Percentiles rank a stretch among this genome's conserved stretches.
phyloP scores from a whole-genome alignment of 306 rosid species.

The Luffa acutangula region DNA sequence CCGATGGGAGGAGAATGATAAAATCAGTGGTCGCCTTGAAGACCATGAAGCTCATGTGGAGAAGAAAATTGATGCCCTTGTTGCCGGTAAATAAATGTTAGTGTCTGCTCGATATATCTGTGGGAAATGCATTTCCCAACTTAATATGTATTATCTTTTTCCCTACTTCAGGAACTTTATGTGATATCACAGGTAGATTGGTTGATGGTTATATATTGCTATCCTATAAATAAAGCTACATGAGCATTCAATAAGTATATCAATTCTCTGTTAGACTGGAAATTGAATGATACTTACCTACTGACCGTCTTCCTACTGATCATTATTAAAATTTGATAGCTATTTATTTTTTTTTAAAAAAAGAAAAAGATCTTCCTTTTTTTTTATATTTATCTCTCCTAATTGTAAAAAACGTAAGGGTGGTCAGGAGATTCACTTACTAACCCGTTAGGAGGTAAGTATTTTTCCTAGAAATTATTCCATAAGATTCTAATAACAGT shows the following conservation, averaged over 20 bases:
- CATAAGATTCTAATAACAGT: too few species aligned
- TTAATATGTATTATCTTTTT: not conserved
- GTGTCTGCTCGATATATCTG: not conserved
- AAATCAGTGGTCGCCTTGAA: slow-evolving; percentile 60
- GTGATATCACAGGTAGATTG: not conserved
- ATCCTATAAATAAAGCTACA: not conserved
- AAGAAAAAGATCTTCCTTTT: too few species aligned
- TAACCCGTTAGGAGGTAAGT: too few species aligned
- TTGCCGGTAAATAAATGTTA: slow-evolving; percentile 17
- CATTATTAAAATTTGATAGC: too few species aligned
- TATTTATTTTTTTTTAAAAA: too few species aligned
- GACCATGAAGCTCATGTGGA: slow-evolving; percentile 80
- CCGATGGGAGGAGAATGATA: slow-evolving; percentile 64
- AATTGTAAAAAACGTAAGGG: too few species aligned
- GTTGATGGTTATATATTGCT: not conserved
- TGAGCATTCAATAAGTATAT: not conserved
- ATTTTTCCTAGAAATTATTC: too few species aligned
- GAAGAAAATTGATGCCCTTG: slow-evolving; percentile 51
- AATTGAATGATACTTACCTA: too few species aligned
- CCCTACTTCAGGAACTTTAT: not conserved
- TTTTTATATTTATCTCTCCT: too few species aligned
- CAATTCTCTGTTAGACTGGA: not conserved
- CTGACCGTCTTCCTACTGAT: too few species aligned
- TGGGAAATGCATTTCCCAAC: not conserved
- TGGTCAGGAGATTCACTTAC: too few species aligned